Base-by-base conservation (phyloP, 805 yeast genomes). In the Starmerella bombi region DNA sequence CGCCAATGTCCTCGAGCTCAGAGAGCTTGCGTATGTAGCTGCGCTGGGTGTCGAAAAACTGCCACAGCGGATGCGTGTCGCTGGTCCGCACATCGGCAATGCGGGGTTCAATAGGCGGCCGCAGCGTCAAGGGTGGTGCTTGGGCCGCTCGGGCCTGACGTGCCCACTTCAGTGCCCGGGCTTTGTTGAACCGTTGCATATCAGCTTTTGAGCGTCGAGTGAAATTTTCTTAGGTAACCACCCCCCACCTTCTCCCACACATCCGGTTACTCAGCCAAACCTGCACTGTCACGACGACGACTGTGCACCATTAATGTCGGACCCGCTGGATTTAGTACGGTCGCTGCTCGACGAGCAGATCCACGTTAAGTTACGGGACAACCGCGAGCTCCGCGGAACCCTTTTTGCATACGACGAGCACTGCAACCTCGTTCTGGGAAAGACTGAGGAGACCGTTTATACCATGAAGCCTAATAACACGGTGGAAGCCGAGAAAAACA, bases 391-490 rank as follows among this genome's bases (percentile, higher is more conserved):
- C 63, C 73, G 74, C 22, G 99, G 99, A 3, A 77, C 74, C 46
- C 67, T 91, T 40, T 97, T 86, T 59, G 93, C 94, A 1, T 88
- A 82, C 62, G 98, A 88, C 62, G 80, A 93, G 36, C 98, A 88
- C 62, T 91, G 97, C 63, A 91, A 93, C 59, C 74, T 91, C 69
- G 95, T 91, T 29, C 70, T 91, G 48, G 84, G 96, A 51, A 93
- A 91, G 53, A 95, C 94, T 6, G 72, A 70, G 40, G 99, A 91
- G 57, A 81, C 80, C 1, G 75, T 86, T 29, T 82, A 72, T 58
- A 66, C 67, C 29, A 54, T 76, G 14, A 70, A 66, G 25, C 75
- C 69, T 4, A 72, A 67, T 3, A 56, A 59, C 23, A 69, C 67
- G 34, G 27, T 65, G 40, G 57, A 64, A 57, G 60, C 72, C 8